A percentile compares a stretch with the other conserved stretches of the same genome.
Evolutionary conservation across 2,329 filamentous ascomycete genomes (phyloP).

Genomic region (Alternaria sp.): DNA sequence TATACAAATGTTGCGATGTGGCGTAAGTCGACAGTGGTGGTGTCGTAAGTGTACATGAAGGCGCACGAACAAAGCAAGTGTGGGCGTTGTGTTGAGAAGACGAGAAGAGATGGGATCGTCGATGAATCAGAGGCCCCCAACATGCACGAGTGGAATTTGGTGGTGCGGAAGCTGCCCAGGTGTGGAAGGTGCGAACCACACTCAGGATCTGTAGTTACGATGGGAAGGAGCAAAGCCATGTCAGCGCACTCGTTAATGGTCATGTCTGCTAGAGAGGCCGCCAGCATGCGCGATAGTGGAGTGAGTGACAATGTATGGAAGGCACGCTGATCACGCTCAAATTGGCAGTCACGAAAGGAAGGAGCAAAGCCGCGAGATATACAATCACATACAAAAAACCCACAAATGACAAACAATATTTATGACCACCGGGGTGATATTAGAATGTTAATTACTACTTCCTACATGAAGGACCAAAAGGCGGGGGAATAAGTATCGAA

Average conservation of each 20-base stretch:
- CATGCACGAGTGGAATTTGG: neutral
- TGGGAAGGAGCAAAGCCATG: too few relatives aligned
- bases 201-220: too few relatives aligned
- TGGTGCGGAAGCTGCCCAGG: too few relatives aligned
- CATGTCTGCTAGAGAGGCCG: too few relatives aligned
- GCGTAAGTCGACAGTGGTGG: neutral
- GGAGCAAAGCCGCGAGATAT: neutral
- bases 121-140: neutral
- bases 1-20: neutral
- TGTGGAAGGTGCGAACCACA: too few relatives aligned
- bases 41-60: neutral
- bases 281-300: neutral
- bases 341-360: neutral
- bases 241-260: too few relatives aligned
- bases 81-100: neutral
- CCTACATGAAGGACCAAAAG: constrained; percentile 48
- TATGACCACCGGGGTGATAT: constrained; percentile 41
- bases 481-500: constrained; percentile 51
- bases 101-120: neutral
- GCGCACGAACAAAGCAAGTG: neutral
- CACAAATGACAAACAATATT: neutral
- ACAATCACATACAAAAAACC: neutral
- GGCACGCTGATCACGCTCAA: fast-evolving
- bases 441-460: constrained; percentile 51
- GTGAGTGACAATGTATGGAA: neutral